Evolutionary conservation across 2,329 filamentous ascomycete genomes (phyloP).

Genomic region (Teratosphaeria gauchensis): DNA sequence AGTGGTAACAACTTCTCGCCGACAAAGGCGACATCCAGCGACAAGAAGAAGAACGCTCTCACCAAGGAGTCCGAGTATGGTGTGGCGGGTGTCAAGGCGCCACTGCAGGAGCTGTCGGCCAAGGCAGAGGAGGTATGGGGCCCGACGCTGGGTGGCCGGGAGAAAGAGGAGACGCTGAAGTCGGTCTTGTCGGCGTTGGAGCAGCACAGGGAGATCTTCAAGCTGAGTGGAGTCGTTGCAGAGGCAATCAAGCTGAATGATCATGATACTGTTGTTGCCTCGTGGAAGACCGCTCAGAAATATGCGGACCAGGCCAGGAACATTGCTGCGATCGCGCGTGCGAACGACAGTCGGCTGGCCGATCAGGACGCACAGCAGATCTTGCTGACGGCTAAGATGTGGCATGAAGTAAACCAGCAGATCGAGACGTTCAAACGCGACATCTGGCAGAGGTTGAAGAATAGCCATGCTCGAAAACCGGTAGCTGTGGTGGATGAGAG

Average conservation of each 20-base stretch:
- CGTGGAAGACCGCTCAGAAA: constrained; percentile 72
- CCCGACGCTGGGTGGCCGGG: constrained; percentile 78
- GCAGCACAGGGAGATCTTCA: constrained; percentile 70
- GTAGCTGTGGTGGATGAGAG: constrained; percentile 25
- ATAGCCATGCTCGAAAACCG: constrained; percentile 16
- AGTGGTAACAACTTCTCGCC: constrained; percentile 28
- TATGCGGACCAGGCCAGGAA: constrained; percentile 69
- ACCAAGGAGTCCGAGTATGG: constrained; percentile 90
- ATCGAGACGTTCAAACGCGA: constrained; percentile 81
- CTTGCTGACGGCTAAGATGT: constrained; percentile 83
- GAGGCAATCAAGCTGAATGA: constrained; percentile 87
- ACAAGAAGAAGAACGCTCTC: constrained; percentile 78
- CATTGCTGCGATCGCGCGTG: constrained; percentile 50
- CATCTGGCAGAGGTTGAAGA: constrained; percentile 65
- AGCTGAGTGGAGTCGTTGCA: constrained; percentile 64
- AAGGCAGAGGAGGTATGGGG: constrained; percentile 98
- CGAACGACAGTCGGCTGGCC: constrained; percentile 47
- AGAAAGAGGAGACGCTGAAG: constrained; percentile 82
- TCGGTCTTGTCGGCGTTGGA: constrained; percentile 66
- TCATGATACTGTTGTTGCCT: constrained; percentile 77
- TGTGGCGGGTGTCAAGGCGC: constrained; percentile 75
- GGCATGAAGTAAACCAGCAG: constrained; percentile 84
- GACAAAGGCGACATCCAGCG: constrained; percentile 24
- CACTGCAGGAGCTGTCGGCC: constrained; percentile 77
- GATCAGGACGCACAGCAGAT: constrained; percentile 80